Conservation (phyloP, 352 stramenopile genomes). For the Phytophthora megakarya region DNA sequence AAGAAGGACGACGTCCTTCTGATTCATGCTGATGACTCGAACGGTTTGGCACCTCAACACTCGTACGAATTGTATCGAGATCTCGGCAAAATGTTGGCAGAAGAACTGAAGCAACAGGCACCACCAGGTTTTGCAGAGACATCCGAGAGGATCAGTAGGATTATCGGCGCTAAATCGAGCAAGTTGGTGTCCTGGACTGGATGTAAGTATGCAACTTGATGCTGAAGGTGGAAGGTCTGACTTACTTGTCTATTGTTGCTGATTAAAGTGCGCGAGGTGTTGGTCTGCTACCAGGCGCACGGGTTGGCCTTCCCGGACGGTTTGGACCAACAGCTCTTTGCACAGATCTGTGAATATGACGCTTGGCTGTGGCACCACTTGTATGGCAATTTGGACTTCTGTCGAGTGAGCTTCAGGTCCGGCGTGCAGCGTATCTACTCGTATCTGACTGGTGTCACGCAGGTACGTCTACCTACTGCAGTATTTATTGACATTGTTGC, state of each 20-base stretch:
- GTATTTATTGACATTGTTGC: neutral
- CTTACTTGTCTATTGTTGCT: neutral
- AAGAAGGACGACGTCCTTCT: slow-evolving; percentile 28
- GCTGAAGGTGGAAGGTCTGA: slow-evolving; percentile 3
- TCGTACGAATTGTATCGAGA: slow-evolving; percentile 68
- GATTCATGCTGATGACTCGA: slow-evolving; percentile 58
- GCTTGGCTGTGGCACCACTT: slow-evolving; percentile 79
- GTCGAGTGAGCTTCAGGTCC: slow-evolving; percentile 57
- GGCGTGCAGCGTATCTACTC: slow-evolving; percentile 63
- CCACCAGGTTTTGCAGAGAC: slow-evolving; percentile 46
- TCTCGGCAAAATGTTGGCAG: slow-evolving; percentile 51
- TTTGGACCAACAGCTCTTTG: slow-evolving; percentile 61
- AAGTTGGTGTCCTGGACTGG: slow-evolving; percentile 68
- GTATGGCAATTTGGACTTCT: slow-evolving; percentile 74
- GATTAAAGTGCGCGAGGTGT: slow-evolving; percentile 67
- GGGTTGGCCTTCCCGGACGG: slow-evolving; percentile 59
- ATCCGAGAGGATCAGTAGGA: slow-evolving; percentile 44
- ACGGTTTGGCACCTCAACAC: slow-evolving; percentile 61
- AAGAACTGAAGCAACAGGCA: slow-evolving; percentile 56
- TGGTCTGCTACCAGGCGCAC: slow-evolving; percentile 70
- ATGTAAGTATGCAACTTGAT: slow-evolving; percentile 40
- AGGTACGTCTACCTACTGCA: slow-evolving; percentile 34
- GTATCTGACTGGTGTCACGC: slow-evolving; percentile 45
- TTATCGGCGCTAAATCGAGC: slow-evolving; percentile 44
- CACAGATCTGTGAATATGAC: slow-evolving; percentile 65